Evolutionary conservation across 176 grass and related monocot species (phyloP), one percentile per base, ranked within the genome.

Genomic region (Thinopyrum elongatum): DNA sequence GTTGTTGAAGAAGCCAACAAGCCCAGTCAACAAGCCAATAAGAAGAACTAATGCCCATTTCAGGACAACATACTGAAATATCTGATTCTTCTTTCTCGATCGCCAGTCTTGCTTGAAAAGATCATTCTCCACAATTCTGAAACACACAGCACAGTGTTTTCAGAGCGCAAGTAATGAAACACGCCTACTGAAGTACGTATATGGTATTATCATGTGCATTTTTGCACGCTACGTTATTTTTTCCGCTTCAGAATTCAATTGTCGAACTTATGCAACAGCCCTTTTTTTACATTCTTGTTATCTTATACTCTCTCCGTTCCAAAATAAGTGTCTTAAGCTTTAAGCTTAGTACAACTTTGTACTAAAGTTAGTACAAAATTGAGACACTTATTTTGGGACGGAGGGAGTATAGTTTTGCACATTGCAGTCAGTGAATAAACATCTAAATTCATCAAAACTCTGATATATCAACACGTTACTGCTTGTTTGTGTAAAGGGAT

Each of bases 71-170:
- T 97, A 99, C 82, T 99, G 90, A 89, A 93, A 90, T 90, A 99
- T 96, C 71, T 99, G 92, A 74, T 88, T 55, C 80, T 96, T 99
- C 69, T 88, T 94, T 86, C 97, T 97, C 26, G 90, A 94, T 76
- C 94, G 74, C 94, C 97, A 99, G 19, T 97, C 92, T 91, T 99
- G 94, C 80, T 94, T 96, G 82, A 99, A 94, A 69, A 99, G 80
- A 75, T 99, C 97, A 55, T 99, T 99, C 83, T 99, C 90, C 75
- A 93, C 76, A 83, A 99, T 94, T 42, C 97, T 99, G 64, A 82
- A 88, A 73, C 29, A 81, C 17, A 33, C 8, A 26, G 17, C 5
- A 23, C 15, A 66, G 35, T 44, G 13, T 39, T 41, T 81, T 5
- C 14, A 55, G 29, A 68, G 2, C 0, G 13, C 15, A 29, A 76